A percentile compares a stretch with the other conserved stretches of the same genome.
Conservation (phyloP, 2,329 filamentous ascomycete genomes). For the Arthrobotrys sinensis region DNA sequence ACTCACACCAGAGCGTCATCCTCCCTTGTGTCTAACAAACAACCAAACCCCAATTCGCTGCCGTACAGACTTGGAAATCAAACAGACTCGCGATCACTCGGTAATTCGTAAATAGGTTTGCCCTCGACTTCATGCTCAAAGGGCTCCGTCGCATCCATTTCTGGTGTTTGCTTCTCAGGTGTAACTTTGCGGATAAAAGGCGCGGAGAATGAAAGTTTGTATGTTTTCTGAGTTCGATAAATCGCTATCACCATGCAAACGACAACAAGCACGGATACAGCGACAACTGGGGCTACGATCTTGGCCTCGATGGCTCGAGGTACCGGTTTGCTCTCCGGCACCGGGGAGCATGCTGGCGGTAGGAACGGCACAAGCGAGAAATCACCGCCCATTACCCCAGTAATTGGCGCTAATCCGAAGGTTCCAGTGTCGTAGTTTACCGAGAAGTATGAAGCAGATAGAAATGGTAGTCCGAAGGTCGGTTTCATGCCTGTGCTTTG, state of each 20-base stretch:
- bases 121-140: conserved; percentile 1
- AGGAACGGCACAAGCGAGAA: background rate
- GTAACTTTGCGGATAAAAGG: background rate
- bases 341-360: background rate
- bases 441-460: background rate
- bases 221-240: background rate
- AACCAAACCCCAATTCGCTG: background rate
- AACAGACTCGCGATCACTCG: background rate
- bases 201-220: background rate
- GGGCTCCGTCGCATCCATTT: conserved; percentile 1
- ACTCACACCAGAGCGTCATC: background rate
- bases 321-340: background rate
- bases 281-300: background rate
- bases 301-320: background rate
- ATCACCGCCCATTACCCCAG: background rate
- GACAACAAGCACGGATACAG: background rate
- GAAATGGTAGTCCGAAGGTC: background rate
- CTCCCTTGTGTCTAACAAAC: background rate
- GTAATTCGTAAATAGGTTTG: background rate
- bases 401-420: background rate
- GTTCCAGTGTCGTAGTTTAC: conserved; percentile 3
- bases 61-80: background rate
- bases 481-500: conserved; percentile 1
- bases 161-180: background rate
- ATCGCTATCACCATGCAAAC: background rate